Conservation (phyloP, 2,329 filamentous ascomycete species). For the Geosmithia flava region DNA sequence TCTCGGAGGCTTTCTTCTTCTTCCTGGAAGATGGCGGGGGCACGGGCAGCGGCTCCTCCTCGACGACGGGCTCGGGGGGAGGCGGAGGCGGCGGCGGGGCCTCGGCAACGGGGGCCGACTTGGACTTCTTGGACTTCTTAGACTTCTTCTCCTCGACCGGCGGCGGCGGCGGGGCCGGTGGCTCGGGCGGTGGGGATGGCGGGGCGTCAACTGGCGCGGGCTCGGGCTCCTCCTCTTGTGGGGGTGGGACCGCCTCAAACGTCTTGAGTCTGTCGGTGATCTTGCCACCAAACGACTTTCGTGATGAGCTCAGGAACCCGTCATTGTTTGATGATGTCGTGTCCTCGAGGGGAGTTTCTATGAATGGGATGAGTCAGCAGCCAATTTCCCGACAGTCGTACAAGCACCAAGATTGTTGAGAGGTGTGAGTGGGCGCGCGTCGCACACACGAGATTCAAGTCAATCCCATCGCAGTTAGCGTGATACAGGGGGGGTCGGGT, state of each 20-base stretch:
- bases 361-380: conserved; percentile 37
- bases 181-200: conserved; percentile 4
- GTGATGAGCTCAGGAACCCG: conserved; percentile 27
- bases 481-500: background rate
- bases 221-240: conserved; percentile 5
- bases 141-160: conserved; percentile 25
- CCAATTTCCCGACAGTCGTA: conserved; percentile 23
- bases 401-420: conserved; percentile 6
- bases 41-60: conserved; percentile 4
- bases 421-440: conserved; percentile 1
- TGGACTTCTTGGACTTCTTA: conserved; percentile 26
- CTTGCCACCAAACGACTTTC: conserved; percentile 36
- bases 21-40: conserved; percentile 5
- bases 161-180: conserved; percentile 4
- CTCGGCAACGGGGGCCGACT: conserved; percentile 8
- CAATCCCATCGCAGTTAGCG: background rate
- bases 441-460: background rate
- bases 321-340: conserved; percentile 22
- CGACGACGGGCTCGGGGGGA: conserved; percentile 4
- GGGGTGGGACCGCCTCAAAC: conserved; percentile 29
- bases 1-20: conserved; percentile 16
- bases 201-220: conserved; percentile 1
- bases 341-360: conserved; percentile 31
- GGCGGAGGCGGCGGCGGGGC: conserved; percentile 5
- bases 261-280: conserved; percentile 44